Base-by-base conservation (phyloP, 768 basidiomycete genomes). In the Hypholoma fasciculare region DNA sequence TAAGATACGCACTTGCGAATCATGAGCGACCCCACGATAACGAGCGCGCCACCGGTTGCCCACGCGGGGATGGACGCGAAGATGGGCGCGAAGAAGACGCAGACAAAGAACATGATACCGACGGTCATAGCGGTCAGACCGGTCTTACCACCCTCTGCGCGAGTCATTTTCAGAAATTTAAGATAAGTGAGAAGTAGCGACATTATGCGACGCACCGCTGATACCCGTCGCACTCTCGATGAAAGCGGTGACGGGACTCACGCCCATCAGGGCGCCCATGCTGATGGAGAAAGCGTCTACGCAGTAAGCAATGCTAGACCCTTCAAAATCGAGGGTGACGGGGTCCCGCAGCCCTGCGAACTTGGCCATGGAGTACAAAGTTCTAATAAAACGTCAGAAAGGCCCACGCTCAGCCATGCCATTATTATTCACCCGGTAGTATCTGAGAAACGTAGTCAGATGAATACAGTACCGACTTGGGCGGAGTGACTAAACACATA, bases 11-110 rank as follows among this genome's bases (percentile, higher is more conserved):
- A 86, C 85, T 92, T 93, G 67, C 89, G 82, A 71, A 92, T 90
- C 92, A 94, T 94, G 65, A 93, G 77, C 14, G 88, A 89, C n/a
- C 92, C 92, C 11, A 92, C 92, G 54, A 95, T 88, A 43, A 91
- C 83, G 37, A 95, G 76, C 0, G 92, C 91, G 56, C 92, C 88
- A 13, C 92, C 92, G 1, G 92, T 95, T 4, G 92, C 92, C 90
- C 91, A 94, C 0, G 87, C 65, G 0, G 92, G 92, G 52, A 95
- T 92, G 11, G 89, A 91, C 9, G 91, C 90, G 62, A 95, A 93
- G 64, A 95, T 87, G 6, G 92, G 92, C 16, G 92, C 83, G 66
- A 95, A 95, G 80, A 95, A 95, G 54, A 95, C 78, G 2, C 84
- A 90, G 47, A 95, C 72, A 69, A 94, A 89, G 81, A 95, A 94